Base-by-base conservation (phyloP, 345 rosid genomes). In the Ceriops decandra region DNA sequence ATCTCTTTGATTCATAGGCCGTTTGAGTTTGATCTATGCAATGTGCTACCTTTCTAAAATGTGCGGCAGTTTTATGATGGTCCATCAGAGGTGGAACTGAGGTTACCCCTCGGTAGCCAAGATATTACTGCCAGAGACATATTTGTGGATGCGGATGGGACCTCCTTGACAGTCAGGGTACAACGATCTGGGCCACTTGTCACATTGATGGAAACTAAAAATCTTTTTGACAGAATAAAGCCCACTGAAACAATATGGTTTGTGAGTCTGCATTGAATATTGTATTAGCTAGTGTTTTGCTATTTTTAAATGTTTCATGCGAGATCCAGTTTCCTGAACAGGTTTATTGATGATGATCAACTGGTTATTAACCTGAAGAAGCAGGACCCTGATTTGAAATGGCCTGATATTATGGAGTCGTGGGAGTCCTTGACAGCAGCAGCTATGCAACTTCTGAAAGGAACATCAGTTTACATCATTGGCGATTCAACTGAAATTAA, bases 341-440 rank as follows among this genome's bases (percentile, higher is more conserved):
- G 95, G 96, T 93, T 83, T 49, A 82, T 87, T 76, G 97, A 89
- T 63, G 96, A 90, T 21, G 89, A 87, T 69, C 83, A 89, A 72
- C 80, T 93, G 60, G 91, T 93, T 69, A 85, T 90, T 13, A 93
- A 84, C 80, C 72, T 93, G 86, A 93, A 89, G 81, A 93, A 91
- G 84, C 90, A 83, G 69, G 91, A 86, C 64, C 90, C 90, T 0
- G 87, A 85, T 32, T 81, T 89, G 81, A 88, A 90, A 77, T 93
- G 97, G 95, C 96, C 96, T 59, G 91, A 89, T 74, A 82, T 89
- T 82, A 80, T 87, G 71, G 97, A 93, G 80, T 87, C 97, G 0
- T 89, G 95, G 97, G 92, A 90, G 47, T 93, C 98, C 46, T 76
- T 89, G 77, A 80, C 96, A 59, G 86, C 87, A 16, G 96, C 89